Evolutionary conservation across 2,329 filamentous ascomycete species (phyloP), one percentile per base, ranked within the genome.

Genomic region (Neopestalotiopsis rosae): DNA sequence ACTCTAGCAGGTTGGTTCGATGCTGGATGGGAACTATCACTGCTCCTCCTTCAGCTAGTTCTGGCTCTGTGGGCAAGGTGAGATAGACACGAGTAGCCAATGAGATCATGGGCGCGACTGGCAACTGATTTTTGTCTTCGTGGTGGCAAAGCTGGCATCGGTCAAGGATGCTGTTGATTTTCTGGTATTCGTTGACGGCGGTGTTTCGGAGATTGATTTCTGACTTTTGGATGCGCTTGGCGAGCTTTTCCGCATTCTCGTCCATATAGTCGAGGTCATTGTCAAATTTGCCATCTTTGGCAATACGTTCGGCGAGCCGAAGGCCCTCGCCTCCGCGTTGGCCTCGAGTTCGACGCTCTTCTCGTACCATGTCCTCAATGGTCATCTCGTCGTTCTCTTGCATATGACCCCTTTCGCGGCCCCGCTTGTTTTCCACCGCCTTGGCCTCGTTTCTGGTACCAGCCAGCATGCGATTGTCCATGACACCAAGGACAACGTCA

Each of bases 181-280:
- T 95, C 74, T 97, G 94, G 78, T 95, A 97, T 70, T 98, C 95
- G 75, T 86, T 86, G 71, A 99, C 93, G 4, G 97, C 94, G 66
- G 90, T 88, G 78, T 95, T 97, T 78, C 94, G 95, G 69, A 99
- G 88, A 79, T 94, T 94, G 72, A 94, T 86, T 72, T 97, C 94
- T 52, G 92, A 95, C 79, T 95, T 96, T 77, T 97, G 92, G 14
- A 97, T 92, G 32, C 93, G 91, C 76, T 91, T 92, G 34, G 95
- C 95, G 13, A 99, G 89, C 80, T 95, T 97, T 65, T 90, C 88
- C 17, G 96, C 96, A 77, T 99, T 98, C 74, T 98, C 96, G 78
- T 99, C 95, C 87, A 98, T 92, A 81, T 99, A 99, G 67, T 99
- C 95, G 32, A 99, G 89, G 79, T 97, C 92, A 76, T 97, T 90